Base-by-base conservation (phyloP, 176 grass and related monocot genomes). In the Triticum urartu region DNA sequence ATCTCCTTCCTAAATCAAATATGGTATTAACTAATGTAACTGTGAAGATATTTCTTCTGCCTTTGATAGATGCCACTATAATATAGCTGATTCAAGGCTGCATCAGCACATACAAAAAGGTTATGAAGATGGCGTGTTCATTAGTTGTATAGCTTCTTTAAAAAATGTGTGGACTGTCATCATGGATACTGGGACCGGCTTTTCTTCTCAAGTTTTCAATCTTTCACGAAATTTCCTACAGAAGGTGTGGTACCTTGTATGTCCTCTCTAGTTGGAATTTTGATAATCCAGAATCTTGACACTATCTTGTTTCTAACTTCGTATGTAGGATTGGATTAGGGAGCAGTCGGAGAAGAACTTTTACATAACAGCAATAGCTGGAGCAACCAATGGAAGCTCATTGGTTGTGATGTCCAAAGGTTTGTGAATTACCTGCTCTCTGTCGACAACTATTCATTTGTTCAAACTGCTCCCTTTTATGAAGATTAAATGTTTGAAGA, bases 321-420 rank as follows among this genome's bases (percentile, higher is more conserved):
- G 36, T 79, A 68, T 81, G 15, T 64, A 97, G 95, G 91, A 97
- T 78, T 97, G 92, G 92, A 97, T 97, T 88, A 88, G 80, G 82
- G 95, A 97, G 66, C 91, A 94, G 70, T 97, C 92, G 95, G 92
- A 91, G 59, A 90, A 94, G 75, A 90, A 84, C 81, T 97, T 90
- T 48, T 94, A 91, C 67, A 93, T 97, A 77, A 97, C 88, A 83
- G 87, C 95, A 45, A 89, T 97, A 86, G 89, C 95, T 81, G 92
- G 95, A 86, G 85, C 87, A 86, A 88, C 11, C 17, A 93, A 97
- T 86, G 95, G 89, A 79, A 94, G 85, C 83, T 90, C 95, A 65
- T 91, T 97, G 70, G 87, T 94, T 48, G 87, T 97, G 32, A 94
- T 97, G 92, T 94, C 95, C 74, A 97, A 90, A 97, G 92, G 95